phyloP scores from a whole-genome alignment of 768 basidiomycete genomes.

The Naganishia onofrii region DNA sequence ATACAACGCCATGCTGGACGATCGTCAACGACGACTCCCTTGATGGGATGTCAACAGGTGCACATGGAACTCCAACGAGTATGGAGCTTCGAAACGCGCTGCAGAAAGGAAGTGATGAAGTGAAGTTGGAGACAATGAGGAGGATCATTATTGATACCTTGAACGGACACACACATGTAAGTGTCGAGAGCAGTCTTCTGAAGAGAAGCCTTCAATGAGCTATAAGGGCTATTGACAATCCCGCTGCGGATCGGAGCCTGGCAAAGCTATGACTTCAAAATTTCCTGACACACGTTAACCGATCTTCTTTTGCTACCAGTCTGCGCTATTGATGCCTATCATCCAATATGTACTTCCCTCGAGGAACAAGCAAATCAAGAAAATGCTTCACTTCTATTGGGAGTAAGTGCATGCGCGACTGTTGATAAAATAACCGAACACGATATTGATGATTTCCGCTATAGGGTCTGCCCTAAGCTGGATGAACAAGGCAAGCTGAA shows the following conservation, averaged over 20 bases:
- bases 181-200: constrained; percentile 40
- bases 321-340: constrained; percentile 91
- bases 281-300: background rate
- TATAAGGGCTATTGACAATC: no score
- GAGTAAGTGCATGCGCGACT: constrained; percentile 44
- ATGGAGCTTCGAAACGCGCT: constrained; percentile 76
- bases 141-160: constrained; percentile 89
- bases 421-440: background rate
- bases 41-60: constrained; percentile 57
- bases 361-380: constrained; percentile 93
- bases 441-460: background rate
- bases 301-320: constrained; percentile 56
- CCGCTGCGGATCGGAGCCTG: background rate
- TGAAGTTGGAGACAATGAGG: constrained; percentile 92
- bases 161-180: constrained; percentile 87
- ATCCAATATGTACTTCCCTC: constrained; percentile 97
- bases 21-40: constrained; percentile 52
- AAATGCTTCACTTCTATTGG: constrained; percentile 63
- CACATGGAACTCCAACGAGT: constrained; percentile 64
- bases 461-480: constrained; percentile 88
- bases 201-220: no score
- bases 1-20: constrained; percentile 50
- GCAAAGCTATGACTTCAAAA: background rate
- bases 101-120: constrained; percentile 94
- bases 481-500: constrained; percentile 95